Conservation (phyloP, 1,284 basidiomycete genomes). For the Boletus smithii region DNA sequence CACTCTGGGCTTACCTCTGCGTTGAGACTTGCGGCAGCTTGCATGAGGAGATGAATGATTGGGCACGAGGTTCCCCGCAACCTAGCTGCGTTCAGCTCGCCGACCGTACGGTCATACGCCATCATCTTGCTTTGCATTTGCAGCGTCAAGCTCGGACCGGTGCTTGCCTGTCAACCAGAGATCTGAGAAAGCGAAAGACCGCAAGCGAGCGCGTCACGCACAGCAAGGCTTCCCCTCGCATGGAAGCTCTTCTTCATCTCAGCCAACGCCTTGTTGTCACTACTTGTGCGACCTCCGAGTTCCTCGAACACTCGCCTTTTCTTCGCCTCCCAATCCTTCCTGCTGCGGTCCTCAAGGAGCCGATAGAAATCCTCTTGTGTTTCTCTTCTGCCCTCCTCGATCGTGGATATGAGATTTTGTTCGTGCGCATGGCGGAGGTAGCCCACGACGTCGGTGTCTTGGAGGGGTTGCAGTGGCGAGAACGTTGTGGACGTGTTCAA, state of each 20-base stretch:
- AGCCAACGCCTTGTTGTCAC: slow-evolving; percentile 49
- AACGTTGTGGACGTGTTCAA: slow-evolving; percentile 85
- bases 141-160: slow-evolving; percentile 55
- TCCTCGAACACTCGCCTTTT: slow-evolving; percentile 91
- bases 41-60: slow-evolving; percentile 65
- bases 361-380: slow-evolving; percentile 86
- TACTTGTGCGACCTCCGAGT: slow-evolving; percentile 62
- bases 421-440: slow-evolving; percentile 91
- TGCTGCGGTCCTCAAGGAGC: slow-evolving; percentile 71
- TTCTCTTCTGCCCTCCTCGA: slow-evolving; percentile 84
- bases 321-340: slow-evolving; percentile 85
- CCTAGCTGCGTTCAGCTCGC: slow-evolving; percentile 70
- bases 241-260: slow-evolving; percentile 62
- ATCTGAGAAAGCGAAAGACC: slow-evolving; percentile 5
- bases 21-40: slow-evolving; percentile 56
- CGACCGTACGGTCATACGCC: slow-evolving; percentile 83
- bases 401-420: slow-evolving; percentile 89
- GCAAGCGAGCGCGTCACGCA: slow-evolving; percentile 35
- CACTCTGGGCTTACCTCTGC: slow-evolving; percentile 46
- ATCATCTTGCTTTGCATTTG: slow-evolving; percentile 94
- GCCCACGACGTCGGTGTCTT: slow-evolving; percentile 87
- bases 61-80: slow-evolving; percentile 72
- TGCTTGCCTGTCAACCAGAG: slow-evolving; percentile 40
- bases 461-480: slow-evolving; percentile 82
- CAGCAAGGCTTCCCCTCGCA: slow-evolving; percentile 52